Evolutionary conservation across 2,329 filamentous ascomycete species (phyloP).

Genomic region (Colletotrichum euphorbiae): DNA sequence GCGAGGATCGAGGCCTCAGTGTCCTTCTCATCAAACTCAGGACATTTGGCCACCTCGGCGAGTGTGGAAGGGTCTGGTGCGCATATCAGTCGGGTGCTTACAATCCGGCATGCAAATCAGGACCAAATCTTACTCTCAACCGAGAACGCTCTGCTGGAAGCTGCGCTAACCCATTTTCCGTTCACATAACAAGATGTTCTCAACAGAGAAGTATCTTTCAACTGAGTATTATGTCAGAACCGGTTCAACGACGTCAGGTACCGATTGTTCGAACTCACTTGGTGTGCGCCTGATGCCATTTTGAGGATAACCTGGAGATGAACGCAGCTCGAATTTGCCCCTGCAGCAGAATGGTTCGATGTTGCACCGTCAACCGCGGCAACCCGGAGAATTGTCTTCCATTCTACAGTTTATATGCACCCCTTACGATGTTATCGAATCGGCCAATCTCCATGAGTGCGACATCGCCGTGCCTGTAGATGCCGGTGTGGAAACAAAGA

Average conservation of each 20-base stretch:
- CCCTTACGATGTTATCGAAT: slow-evolving; percentile 22
- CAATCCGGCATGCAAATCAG: neutral
- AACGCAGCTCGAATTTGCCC: slow-evolving; percentile 7
- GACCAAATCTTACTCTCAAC: slow-evolving; percentile 63
- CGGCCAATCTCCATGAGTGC: slow-evolving; percentile 1
- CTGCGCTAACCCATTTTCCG: slow-evolving; percentile 79
- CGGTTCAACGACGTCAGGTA: neutral
- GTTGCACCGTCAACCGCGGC: neutral
- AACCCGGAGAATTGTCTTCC: neutral
- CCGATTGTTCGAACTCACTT: slow-evolving; percentile 1
- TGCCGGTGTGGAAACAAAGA: slow-evolving; percentile 32
- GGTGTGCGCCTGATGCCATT: slow-evolving; percentile 28
- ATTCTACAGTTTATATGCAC: slow-evolving; percentile 30
- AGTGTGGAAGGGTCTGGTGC: slow-evolving; percentile 76
- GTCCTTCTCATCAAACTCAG: slow-evolving; percentile 78
- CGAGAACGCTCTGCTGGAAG: slow-evolving; percentile 79
- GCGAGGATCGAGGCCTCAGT: slow-evolving; percentile 77
- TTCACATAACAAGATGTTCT: slow-evolving; percentile 80
- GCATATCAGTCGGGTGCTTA: slow-evolving; percentile 3
- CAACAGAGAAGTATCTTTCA: slow-evolving; percentile 74
- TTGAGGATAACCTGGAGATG: neutral
- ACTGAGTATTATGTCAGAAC: slow-evolving; percentile 48
- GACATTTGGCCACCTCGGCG: slow-evolving; percentile 75
- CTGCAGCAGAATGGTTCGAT: slow-evolving; percentile 19
- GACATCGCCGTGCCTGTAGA: slow-evolving; percentile 4